phyloP scores from a whole-genome alignment of 2,329 filamentous ascomycete species.

The Chrysoporthe puriensis region DNA sequence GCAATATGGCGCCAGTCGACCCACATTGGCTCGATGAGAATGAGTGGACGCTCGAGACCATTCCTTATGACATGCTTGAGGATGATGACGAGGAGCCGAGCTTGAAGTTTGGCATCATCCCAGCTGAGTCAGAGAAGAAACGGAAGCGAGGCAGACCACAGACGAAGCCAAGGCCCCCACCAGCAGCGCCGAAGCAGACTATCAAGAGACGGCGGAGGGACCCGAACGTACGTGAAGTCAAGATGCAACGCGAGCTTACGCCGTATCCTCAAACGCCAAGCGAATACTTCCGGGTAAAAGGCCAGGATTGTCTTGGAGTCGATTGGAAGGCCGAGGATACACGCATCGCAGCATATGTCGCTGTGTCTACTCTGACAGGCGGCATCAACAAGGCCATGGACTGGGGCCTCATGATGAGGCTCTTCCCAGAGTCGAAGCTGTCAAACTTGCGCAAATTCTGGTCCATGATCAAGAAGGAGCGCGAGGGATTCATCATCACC shows the following conservation, averaged over 20 bases:
- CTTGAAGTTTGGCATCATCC: constrained; percentile 28
- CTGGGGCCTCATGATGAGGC: constrained; percentile 60
- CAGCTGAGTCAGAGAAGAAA: constrained; percentile 13
- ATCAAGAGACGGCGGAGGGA: constrained; percentile 28
- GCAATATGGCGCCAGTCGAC: constrained; percentile 34
- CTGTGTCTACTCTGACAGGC: constrained; percentile 61
- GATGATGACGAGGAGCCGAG: constrained; percentile 37
- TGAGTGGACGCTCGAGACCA: constrained; percentile 45
- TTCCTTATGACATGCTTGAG: constrained; percentile 47
- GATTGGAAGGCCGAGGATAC: constrained; percentile 49
- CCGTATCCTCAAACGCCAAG: constrained; percentile 37
- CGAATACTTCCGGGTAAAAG: constrained; percentile 40
- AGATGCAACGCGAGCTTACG: constrained; percentile 38
- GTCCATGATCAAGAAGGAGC: constrained; percentile 54
- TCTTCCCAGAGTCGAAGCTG: constrained; percentile 59
- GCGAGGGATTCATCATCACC: constrained; percentile 56
- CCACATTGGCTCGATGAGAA: constrained; percentile 44
- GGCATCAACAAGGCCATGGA: constrained; percentile 63
- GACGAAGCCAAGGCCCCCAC: constrained; percentile 2
- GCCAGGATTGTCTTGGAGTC: constrained; percentile 39
- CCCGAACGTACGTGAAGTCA: constrained; percentile 33
- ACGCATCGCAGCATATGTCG: constrained; percentile 61
- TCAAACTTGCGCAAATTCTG: constrained; percentile 59
- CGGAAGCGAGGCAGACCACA: constrained; percentile 22
- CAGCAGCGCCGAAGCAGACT: constrained; percentile 22